Conservation (phyloP, 108 stramenopile species). For the Parmales sp. region DNA sequence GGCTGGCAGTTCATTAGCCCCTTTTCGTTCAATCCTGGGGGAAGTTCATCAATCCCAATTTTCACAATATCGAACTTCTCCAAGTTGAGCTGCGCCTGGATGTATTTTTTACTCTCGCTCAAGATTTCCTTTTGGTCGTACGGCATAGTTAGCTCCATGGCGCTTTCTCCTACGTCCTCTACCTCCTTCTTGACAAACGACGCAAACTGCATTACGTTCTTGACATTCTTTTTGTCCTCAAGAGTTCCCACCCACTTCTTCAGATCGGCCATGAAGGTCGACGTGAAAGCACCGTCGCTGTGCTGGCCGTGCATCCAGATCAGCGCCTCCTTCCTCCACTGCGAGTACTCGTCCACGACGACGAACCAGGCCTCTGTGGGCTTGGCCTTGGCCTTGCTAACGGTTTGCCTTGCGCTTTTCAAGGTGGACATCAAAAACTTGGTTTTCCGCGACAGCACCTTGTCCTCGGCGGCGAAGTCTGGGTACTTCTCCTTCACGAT, state of each 20-base stretch:
- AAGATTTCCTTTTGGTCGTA: conserved; percentile 71
- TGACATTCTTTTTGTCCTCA: conserved; percentile 74
- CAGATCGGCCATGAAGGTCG: conserved; percentile 53
- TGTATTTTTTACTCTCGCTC: conserved; percentile 47
- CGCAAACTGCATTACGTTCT: conserved; percentile 85
- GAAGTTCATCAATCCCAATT: conserved; percentile 24
- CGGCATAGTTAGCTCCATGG: conserved; percentile 69
- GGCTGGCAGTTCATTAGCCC: neutral
- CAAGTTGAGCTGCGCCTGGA: conserved; percentile 56
- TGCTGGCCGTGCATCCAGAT: conserved; percentile 64
- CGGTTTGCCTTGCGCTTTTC: conserved; percentile 55
- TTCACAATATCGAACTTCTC: conserved; percentile 43
- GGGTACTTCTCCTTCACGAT: conserved; percentile 85
- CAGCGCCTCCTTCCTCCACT: conserved; percentile 76
- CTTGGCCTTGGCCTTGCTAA: conserved; percentile 73
- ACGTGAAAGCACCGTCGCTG: neutral
- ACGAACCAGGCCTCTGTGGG: conserved; percentile 48
- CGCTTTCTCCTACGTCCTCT: conserved; percentile 66
- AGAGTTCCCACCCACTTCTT: conserved; percentile 57
- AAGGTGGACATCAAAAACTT: conserved; percentile 64
- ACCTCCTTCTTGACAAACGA: conserved; percentile 80
- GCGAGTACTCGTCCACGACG: conserved; percentile 66
- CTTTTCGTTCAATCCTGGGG: neutral
- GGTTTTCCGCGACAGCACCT: conserved; percentile 63
- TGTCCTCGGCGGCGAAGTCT: conserved; percentile 59